phyloP scores from a whole-genome alignment of 1,139 yeast genomes.

The Sugiyamaella paludigena region DNA sequence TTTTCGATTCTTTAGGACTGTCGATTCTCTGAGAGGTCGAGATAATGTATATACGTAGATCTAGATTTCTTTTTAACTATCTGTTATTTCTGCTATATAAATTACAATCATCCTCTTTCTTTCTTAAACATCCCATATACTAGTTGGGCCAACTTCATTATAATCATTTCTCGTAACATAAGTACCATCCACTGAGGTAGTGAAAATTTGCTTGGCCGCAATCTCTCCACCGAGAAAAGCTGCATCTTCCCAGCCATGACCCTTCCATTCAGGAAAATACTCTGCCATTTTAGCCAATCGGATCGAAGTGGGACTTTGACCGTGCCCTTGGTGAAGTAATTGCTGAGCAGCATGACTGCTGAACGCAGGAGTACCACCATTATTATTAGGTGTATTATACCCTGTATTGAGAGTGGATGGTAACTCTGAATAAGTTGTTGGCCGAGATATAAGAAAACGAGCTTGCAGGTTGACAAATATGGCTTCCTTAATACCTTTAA shows the following conservation, averaged over 20 bases:
- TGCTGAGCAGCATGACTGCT: slow-evolving; percentile 21
- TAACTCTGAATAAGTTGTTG: slow-evolving; percentile 39
- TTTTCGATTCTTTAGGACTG: too few relatives aligned
- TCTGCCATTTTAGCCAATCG: slow-evolving; percentile 75
- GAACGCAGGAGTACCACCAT: slow-evolving; percentile 30
- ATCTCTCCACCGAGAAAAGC: slow-evolving; percentile 84
- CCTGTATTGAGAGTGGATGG: slow-evolving; percentile 40
- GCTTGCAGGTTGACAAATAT: slow-evolving; percentile 57
- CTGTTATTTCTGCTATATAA: background rate
- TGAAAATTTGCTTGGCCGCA: slow-evolving; percentile 79
- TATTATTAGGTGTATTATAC: slow-evolving; percentile 34
- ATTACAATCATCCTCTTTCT: too few relatives aligned
- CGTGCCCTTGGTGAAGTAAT: slow-evolving; percentile 35
- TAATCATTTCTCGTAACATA: slow-evolving; percentile 72
- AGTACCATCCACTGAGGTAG: slow-evolving; percentile 54
- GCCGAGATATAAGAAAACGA: slow-evolving; percentile 52
- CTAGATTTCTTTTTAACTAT: background rate
- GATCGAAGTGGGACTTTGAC: slow-evolving; percentile 76
- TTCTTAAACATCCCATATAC: slow-evolving; percentile 51
- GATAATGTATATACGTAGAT: background rate
- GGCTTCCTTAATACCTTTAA: slow-evolving; percentile 75
- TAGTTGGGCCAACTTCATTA: slow-evolving; percentile 72
- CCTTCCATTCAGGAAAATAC: slow-evolving; percentile 95
- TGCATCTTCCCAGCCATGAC: slow-evolving; percentile 73
- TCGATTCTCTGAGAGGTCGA: background rate